phyloP scores from a whole-genome alignment of 768 basidiomycete genomes.

The Strobilomyces dryophilus region DNA sequence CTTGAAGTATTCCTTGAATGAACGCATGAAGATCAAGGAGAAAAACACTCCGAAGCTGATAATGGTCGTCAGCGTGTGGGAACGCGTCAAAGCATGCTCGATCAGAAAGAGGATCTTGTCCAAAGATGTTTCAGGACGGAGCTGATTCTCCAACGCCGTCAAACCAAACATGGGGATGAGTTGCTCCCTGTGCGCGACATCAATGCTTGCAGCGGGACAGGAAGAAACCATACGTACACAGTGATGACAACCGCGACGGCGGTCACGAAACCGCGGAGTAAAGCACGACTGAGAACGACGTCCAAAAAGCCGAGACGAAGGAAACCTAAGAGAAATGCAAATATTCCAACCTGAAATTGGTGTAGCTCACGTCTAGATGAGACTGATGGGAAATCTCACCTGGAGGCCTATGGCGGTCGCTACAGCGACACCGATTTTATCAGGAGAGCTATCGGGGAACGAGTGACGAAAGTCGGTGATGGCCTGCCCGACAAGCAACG shows the following conservation, averaged over 20 bases:
- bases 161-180: constrained; percentile 90
- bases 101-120: constrained; percentile 78
- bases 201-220: not conserved
- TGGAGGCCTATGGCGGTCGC: constrained; percentile 84
- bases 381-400: constrained; percentile 33
- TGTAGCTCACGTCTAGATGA: not conserved
- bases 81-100: constrained; percentile 49
- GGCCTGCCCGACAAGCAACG: constrained; percentile 83
- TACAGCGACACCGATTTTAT: constrained; percentile 59
- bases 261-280: constrained; percentile 83
- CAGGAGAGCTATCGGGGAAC: constrained; percentile 35
- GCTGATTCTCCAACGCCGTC: constrained; percentile 42
- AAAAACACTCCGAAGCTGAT: constrained; percentile 72
- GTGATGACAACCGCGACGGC: constrained; percentile 84
- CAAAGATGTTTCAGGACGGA: constrained; percentile 64
- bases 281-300: constrained; percentile 84
- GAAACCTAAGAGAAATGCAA: constrained; percentile 82
- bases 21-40: constrained; percentile 58
- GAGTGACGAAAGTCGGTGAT: constrained; percentile 63
- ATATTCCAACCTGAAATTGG: constrained; percentile 62
- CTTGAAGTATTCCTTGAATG: constrained; percentile 54
- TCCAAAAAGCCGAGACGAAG: constrained; percentile 91
- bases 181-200: constrained; percentile 53
- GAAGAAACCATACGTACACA: constrained; percentile 46
- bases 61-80: constrained; percentile 63